Conservation (phyloP, 2,329 filamentous ascomycete genomes). For the Acrodontium crateriforme region DNA sequence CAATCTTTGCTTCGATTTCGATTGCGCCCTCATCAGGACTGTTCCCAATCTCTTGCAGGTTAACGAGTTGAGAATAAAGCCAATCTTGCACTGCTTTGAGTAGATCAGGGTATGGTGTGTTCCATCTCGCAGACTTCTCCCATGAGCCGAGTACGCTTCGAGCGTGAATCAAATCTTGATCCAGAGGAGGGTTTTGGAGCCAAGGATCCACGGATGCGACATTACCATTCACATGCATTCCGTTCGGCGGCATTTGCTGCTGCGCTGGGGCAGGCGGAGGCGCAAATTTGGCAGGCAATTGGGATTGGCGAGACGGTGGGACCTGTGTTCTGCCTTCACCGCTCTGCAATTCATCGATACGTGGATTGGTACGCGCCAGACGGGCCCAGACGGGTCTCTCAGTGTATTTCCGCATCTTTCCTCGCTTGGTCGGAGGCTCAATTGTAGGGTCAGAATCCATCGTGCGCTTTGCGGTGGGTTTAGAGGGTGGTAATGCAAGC, state of each 20-base stretch:
- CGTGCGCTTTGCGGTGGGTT: too few relatives aligned
- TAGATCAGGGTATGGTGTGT: constrained; percentile 12
- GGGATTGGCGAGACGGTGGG: too few relatives aligned
- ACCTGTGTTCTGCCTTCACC: too few relatives aligned
- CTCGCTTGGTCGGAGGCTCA: constrained; percentile 17
- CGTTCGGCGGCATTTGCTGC: too few relatives aligned
- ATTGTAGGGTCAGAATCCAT: constrained; percentile 5
- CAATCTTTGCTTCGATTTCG: constrained; percentile 90
- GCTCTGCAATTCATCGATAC: too few relatives aligned
- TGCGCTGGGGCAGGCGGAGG: too few relatives aligned
- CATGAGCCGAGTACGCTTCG: constrained; percentile 14
- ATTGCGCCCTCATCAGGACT: constrained; percentile 54
- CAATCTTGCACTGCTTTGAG: constrained; percentile 15
- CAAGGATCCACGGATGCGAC: too few relatives aligned
- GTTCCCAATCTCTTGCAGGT: constrained; percentile 40
- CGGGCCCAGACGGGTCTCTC: constrained; percentile 22
- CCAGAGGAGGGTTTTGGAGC: constrained; percentile 9
- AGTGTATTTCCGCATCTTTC: constrained; percentile 14
- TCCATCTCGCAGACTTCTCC: constrained; percentile 19
- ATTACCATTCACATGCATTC: too few relatives aligned
- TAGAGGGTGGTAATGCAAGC: too few relatives aligned
- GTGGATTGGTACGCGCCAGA: constrained; percentile 17
- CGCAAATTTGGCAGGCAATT: too few relatives aligned
- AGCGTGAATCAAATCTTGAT: constrained; percentile 13
- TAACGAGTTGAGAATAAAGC: constrained; percentile 11